These are phyloP conservation scores for Termitomyces sp. DNA, from an alignment of 768 basidiomycete species.

Conservation along the genomic window DNA sequence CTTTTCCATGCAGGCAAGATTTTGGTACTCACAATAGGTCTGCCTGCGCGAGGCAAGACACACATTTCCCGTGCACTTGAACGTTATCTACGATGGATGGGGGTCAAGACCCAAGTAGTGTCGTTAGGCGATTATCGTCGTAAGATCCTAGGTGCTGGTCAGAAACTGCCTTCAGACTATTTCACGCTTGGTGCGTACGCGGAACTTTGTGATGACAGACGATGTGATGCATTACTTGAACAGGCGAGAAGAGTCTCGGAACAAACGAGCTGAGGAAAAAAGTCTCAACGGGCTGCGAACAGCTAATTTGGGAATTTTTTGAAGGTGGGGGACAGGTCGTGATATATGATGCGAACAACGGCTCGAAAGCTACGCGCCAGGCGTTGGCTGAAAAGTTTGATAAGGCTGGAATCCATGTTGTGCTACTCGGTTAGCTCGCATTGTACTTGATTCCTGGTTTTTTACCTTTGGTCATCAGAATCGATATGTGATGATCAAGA, in stretches of 20 bases:
- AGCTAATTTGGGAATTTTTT: constrained; percentile 88
- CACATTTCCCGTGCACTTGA: constrained; percentile 95
- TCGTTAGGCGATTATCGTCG: constrained; percentile 94
- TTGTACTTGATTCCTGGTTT: background rate
- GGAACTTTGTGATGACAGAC: background rate
- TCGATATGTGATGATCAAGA: constrained; percentile 88
- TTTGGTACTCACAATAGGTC: constrained; percentile 85
- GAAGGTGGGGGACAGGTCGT: constrained; percentile 88
- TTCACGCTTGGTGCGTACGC: constrained; percentile 68
- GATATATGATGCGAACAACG: constrained; percentile 98
- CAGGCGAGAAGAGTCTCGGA: constrained; percentile 77
- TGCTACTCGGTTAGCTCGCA: constrained; percentile 72
- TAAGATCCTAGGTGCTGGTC: constrained; percentile 83
- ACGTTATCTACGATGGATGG: constrained; percentile 97
- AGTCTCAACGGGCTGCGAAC: constrained; percentile 82
- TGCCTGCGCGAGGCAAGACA: constrained; percentile 94
- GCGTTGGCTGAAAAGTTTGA: constrained; percentile 83
- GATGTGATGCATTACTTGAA: background rate
- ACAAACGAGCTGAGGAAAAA: constrained; percentile 74
- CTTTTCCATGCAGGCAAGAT: constrained; percentile 96
- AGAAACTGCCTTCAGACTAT: constrained; percentile 89
- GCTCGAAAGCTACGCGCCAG: constrained; percentile 63
- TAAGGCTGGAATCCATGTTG: constrained; percentile 83
- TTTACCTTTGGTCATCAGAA: constrained; percentile 46
- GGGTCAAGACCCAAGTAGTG: constrained; percentile 93